Conservation (phyloP, 2,329 filamentous ascomycete species). For the Fusarium nelsonii region DNA sequence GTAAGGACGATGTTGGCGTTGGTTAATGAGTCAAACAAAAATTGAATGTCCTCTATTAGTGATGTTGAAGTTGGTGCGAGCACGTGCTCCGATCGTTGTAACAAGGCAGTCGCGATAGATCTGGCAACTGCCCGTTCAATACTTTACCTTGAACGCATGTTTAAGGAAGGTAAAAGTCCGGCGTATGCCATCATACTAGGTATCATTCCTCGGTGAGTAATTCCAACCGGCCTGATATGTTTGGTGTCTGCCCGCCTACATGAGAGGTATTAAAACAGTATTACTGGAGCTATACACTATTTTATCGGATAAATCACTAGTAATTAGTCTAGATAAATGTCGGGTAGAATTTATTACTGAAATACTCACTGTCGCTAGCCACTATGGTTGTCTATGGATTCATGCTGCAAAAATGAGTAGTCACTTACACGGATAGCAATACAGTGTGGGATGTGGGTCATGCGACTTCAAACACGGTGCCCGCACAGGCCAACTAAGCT, state of each 20-base stretch:
- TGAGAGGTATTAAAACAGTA: not conserved
- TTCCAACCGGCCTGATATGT: not conserved
- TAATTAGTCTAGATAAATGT: too few species aligned
- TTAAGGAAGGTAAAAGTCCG: not conserved
- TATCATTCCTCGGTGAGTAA: not conserved
- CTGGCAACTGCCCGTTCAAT: not conserved
- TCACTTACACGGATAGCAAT: constrained; percentile 5
- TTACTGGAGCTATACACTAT: not conserved
- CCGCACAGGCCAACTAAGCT: constrained; percentile 51
- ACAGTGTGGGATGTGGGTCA: constrained; percentile 6
- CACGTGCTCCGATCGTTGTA: not conserved
- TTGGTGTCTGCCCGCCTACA: not conserved
- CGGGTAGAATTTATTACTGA: too few species aligned
- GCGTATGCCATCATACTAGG: not conserved
- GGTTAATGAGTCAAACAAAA: not conserved
- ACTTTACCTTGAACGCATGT: not conserved
- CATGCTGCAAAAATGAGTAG: not conserved
- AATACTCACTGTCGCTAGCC: too few species aligned
- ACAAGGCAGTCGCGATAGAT: not conserved
- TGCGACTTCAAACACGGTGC: constrained; percentile 19
- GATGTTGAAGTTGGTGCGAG: not conserved
- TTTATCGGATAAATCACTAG: too few species aligned
- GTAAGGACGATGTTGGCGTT: not conserved
- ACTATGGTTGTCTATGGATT: not conserved
- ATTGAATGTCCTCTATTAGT: not conserved